Evolutionary conservation across 2,329 filamentous ascomycete genomes (phyloP).

Genomic region (Periconia macrospinosa): DNA sequence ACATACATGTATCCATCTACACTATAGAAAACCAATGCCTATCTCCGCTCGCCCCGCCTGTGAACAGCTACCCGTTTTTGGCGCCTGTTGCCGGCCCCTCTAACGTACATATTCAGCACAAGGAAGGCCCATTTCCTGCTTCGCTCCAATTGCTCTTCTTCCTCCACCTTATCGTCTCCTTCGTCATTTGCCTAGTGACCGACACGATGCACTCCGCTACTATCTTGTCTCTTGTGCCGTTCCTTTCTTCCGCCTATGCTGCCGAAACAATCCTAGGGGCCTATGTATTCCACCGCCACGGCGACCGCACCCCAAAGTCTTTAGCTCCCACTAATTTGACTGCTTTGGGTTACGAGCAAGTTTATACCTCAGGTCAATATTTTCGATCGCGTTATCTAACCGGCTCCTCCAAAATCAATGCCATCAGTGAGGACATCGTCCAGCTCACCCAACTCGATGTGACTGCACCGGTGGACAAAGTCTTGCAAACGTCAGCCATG

Average conservation of each 20-base stretch:
- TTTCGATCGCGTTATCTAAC: conserved; percentile 77
- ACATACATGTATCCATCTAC: background rate
- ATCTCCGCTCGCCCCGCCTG: background rate
- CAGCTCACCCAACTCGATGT: conserved; percentile 71
- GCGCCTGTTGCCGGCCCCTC: background rate
- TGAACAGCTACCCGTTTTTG: background rate
- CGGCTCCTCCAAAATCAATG: conserved; percentile 63
- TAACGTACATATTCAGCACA: background rate
- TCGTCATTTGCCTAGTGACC: background rate
- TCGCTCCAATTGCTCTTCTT: conserved; percentile 13
- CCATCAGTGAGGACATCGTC: conserved; percentile 68
- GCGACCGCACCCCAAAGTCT: conserved; percentile 81
- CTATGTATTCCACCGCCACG: conserved; percentile 88
- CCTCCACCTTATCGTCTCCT: background rate
- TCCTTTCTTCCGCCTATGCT: conserved; percentile 31
- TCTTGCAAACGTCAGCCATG: conserved; percentile 77
- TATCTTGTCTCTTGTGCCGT: conserved; percentile 25
- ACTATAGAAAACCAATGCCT: background rate
- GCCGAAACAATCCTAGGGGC: conserved; percentile 75
- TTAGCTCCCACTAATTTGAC: conserved; percentile 74
- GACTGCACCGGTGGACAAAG: conserved; percentile 71
- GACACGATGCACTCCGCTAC: conserved; percentile 31
- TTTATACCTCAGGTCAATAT: conserved; percentile 71
- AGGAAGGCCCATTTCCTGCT: background rate
- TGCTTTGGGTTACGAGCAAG: conserved; percentile 75